Percentiles rank a stretch among this genome's conserved stretches.
These are phyloP conservation scores for Penicillium chermesinum DNA, from an alignment of 495 filamentous ascomycete genomes.

Conservation along the genomic window DNA sequence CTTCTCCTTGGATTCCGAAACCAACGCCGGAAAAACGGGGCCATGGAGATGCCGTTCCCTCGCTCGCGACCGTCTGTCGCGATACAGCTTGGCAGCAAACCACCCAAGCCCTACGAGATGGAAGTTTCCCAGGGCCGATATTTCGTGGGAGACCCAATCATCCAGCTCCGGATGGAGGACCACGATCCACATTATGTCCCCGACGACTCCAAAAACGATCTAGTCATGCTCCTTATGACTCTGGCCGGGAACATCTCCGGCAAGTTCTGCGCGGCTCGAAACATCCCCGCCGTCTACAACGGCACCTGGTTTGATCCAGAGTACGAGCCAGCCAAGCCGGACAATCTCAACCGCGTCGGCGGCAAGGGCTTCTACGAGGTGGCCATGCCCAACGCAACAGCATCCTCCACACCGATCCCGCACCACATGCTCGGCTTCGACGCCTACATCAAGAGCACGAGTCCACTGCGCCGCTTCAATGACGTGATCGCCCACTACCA, in stretches of 20 bases:
- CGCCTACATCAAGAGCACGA: constrained; percentile 75
- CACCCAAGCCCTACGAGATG: constrained; percentile 25
- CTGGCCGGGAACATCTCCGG: constrained; percentile 69
- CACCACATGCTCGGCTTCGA: constrained; percentile 60
- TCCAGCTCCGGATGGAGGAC: constrained; percentile 31
- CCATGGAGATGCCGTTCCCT: constrained; percentile 29
- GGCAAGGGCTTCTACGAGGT: constrained; percentile 29
- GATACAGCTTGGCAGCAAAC: constrained; percentile 23
- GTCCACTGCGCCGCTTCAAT: constrained; percentile 74
- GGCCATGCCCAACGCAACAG: constrained; percentile 44
- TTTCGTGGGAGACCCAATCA: constrained; percentile 50
- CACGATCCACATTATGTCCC: constrained; percentile 37
- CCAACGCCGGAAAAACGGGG: constrained; percentile 35
- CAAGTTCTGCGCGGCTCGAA: constrained; percentile 65
- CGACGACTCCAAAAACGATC: constrained; percentile 31
- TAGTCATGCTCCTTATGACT: constrained; percentile 68
- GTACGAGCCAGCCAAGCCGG: constrained; percentile 35
- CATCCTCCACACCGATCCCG: constrained; percentile 45
- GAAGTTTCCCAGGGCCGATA: constrained; percentile 27
- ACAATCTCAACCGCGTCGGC: constrained; percentile 31
- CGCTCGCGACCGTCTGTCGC: constrained; percentile 23
- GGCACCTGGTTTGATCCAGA: constrained; percentile 58
- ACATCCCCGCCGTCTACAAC: constrained; percentile 75
- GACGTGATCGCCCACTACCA: constrained; percentile 91
- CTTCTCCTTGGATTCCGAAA: constrained; percentile 40